Evolutionary conservation across 352 stramenopile species (phyloP).

Genomic region (Phytophthora parvispora): DNA sequence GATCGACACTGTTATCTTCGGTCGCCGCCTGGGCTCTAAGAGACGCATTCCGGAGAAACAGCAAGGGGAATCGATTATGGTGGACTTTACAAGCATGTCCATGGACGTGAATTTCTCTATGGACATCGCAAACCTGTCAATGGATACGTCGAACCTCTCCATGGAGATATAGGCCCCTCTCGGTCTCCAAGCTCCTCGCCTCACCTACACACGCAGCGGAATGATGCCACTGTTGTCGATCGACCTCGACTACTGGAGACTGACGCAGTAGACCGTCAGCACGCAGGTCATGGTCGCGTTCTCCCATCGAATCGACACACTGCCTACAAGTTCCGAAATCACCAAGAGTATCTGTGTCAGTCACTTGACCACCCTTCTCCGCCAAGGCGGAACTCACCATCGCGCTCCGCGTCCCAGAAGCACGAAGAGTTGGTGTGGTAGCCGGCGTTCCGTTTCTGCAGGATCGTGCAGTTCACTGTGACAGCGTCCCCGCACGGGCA

Average conservation of each 20-base stretch:
- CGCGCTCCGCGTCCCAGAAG: conserved; percentile 89
- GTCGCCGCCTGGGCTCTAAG: conserved; percentile 52
- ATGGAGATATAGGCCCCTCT: conserved; percentile 47
- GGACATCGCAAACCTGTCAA: conserved; percentile 43
- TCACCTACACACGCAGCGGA: conserved; percentile 14
- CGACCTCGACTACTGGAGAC: conserved; percentile 54
- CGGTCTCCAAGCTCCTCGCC: conserved; percentile 2
- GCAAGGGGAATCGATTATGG: conserved; percentile 80
- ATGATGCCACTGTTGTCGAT: conserved; percentile 29
- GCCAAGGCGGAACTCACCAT: conserved; percentile 57
- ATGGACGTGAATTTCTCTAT: conserved; percentile 54
- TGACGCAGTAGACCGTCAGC: conserved; percentile 80
- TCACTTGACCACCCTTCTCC: neutral
- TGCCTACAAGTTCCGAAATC: conserved; percentile 46
- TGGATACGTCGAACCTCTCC: conserved; percentile 60
- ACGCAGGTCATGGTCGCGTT: conserved; percentile 81
- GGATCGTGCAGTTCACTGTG: conserved; percentile 87
- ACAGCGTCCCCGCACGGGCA: conserved; percentile 8
- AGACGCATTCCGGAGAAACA: conserved; percentile 43
- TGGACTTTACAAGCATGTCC: conserved; percentile 82
- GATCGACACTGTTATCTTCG: conserved; percentile 87
- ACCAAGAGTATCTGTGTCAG: conserved; percentile 20
- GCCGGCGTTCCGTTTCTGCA: conserved; percentile 92
- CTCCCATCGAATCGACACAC: conserved; percentile 80
- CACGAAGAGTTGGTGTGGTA: conserved; percentile 91